Evolutionary conservation across 768 basidiomycete genomes (phyloP).

Genomic region (Suillus ampliporus): DNA sequence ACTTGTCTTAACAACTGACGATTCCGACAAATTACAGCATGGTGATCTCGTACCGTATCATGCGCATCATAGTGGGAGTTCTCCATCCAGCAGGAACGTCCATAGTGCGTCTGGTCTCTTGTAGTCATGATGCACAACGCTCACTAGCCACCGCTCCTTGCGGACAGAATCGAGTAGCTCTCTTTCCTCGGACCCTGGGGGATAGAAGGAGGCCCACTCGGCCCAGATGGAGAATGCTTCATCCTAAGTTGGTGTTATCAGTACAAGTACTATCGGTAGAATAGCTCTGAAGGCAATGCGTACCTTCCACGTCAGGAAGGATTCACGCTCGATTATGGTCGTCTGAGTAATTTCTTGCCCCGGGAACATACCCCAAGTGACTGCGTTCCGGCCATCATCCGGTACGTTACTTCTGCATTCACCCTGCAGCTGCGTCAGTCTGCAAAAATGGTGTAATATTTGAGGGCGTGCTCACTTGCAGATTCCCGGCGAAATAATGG

Average conservation of each 20-base stretch:
- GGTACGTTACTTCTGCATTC: slow-evolving; percentile 81
- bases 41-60: neutral
- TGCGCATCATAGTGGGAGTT: slow-evolving; percentile 8
- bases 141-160: slow-evolving; percentile 86
- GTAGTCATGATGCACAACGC: slow-evolving; percentile 92
- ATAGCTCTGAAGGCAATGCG: slow-evolving; percentile 21
- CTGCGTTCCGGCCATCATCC: slow-evolving; percentile 85
- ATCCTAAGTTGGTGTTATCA: slow-evolving; percentile 56
- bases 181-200: slow-evolving; percentile 74
- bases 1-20: neutral
- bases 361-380: slow-evolving; percentile 99
- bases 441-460: neutral
- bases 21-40: slow-evolving; percentile 2
- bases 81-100: slow-evolving; percentile 71
- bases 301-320: slow-evolving; percentile 97
- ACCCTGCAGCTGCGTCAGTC: slow-evolving; percentile 51
- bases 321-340: slow-evolving; percentile 94
- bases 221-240: slow-evolving; percentile 97
- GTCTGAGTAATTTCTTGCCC: slow-evolving; percentile 96
- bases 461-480: slow-evolving; percentile 52
- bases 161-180: slow-evolving; percentile 73
- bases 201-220: slow-evolving; percentile 91
- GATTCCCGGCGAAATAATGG: slow-evolving; percentile 86
- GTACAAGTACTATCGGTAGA: neutral
- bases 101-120: slow-evolving; percentile 80